Percentiles rank a stretch among this genome's conserved stretches.
These are phyloP conservation scores for Debaryomycetaceae sp. DNA, from an alignment of 1,139 yeast genomes.

Conservation along the genomic window DNA sequence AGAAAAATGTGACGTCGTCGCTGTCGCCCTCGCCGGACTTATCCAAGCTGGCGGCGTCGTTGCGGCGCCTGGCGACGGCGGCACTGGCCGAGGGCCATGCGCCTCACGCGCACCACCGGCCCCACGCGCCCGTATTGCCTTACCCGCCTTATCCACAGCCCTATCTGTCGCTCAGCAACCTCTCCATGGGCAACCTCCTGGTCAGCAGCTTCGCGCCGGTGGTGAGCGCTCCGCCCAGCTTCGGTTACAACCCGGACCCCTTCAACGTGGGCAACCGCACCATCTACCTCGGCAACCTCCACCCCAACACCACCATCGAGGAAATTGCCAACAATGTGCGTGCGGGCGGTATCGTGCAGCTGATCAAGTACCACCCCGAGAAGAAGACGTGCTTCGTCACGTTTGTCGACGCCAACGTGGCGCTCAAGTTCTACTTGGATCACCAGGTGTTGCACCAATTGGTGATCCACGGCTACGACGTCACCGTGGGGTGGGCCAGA, in stretches of 20 bases:
- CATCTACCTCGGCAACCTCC: constrained; percentile 42
- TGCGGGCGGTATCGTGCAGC: constrained; percentile 46
- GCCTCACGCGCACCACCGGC: too few relatives aligned
- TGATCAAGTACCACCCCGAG: constrained; percentile 32
- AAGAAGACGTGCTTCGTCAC: constrained; percentile 43
- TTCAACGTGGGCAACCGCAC: constrained; percentile 37
- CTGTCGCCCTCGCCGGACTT: too few relatives aligned
- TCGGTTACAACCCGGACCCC: constrained; percentile 19
- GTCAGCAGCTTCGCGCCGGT: too few relatives aligned
- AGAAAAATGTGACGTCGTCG: too few relatives aligned
- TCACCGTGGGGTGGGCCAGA: constrained; percentile 46
- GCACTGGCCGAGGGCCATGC: too few relatives aligned
- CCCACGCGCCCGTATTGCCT: too few relatives aligned
- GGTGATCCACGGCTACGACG: constrained; percentile 42
- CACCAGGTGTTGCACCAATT: constrained; percentile 45
- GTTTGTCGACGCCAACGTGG: constrained; percentile 39
- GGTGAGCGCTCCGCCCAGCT: too few relatives aligned
- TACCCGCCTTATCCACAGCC: too few relatives aligned
- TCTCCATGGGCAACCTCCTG: too few relatives aligned
- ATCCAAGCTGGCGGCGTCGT: too few relatives aligned
- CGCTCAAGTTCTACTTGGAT: constrained; percentile 37
- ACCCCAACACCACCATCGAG: constrained; percentile 42
- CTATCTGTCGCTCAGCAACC: too few relatives aligned
- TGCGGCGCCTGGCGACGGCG: too few relatives aligned
- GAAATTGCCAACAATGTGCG: constrained; percentile 47